Conservation (phyloP, 805 yeast genomes). For the Schizosaccharomyces lindneri region DNA sequence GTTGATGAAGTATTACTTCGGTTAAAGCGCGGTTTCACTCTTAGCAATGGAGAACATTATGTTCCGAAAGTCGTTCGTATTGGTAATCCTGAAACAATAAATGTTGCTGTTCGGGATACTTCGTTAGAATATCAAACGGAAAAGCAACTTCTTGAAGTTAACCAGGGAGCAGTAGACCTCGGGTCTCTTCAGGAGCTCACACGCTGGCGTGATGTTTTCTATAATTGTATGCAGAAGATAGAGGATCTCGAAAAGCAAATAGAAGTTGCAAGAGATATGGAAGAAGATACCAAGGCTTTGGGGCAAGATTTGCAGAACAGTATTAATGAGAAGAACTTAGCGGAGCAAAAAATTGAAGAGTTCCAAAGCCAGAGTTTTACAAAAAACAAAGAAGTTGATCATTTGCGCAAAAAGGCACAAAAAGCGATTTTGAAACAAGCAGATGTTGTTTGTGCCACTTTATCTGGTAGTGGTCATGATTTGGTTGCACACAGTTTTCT, state of each 20-base stretch:
- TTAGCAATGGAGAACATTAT: constrained; percentile 17
- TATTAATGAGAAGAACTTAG: constrained; percentile 35
- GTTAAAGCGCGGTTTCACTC: constrained; percentile 40
- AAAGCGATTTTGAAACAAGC: constrained; percentile 46
- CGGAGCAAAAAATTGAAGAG: constrained; percentile 52
- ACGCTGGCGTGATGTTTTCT: constrained; percentile 26
- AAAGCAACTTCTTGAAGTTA: constrained; percentile 19
- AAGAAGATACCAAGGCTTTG: constrained; percentile 8
- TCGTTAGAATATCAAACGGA: constrained; percentile 76
- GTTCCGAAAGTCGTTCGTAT: constrained; percentile 60
- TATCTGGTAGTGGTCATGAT: constrained; percentile 87
- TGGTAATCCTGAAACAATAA: constrained; percentile 75
- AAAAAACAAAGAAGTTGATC: constrained; percentile 48
- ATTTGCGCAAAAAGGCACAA: constrained; percentile 52
- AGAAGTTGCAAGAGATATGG: constrained; percentile 12
- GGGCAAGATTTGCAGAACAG: constrained; percentile 28
- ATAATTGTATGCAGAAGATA: constrained; percentile 30
- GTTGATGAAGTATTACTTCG: constrained; percentile 84
- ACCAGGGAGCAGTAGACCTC: neutral
- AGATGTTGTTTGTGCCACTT: constrained; percentile 69
- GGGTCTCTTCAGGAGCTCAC: constrained; percentile 12
- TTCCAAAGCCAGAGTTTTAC: constrained; percentile 51
- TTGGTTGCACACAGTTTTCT: constrained; percentile 49
- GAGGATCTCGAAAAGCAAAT: constrained; percentile 21
- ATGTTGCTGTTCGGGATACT: constrained; percentile 53